A percentile compares a stretch with the other conserved stretches of the same genome.
Evolutionary conservation across 306 rosid species (phyloP).

Genomic region (Lathyrus oleraceus): DNA sequence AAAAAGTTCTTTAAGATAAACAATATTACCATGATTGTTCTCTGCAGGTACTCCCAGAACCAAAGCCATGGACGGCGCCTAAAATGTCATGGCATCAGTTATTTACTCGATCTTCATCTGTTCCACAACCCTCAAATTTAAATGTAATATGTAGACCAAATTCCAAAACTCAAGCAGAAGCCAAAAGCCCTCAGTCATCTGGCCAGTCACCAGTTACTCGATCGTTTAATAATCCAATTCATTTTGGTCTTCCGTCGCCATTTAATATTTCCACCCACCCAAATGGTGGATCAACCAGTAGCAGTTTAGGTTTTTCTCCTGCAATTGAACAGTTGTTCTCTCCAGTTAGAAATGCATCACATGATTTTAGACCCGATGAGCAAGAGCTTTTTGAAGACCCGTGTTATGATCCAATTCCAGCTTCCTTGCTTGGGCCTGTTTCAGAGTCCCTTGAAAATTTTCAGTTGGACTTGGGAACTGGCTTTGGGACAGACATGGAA

Average conservation of each 20-base stretch:
- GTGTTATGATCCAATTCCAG: constrained; percentile 85
- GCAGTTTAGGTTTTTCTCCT: constrained; percentile 86
- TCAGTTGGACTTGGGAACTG: constrained; percentile 71
- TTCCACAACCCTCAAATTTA: constrained; percentile 58
- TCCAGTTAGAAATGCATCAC: constrained; percentile 55
- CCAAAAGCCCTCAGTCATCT: constrained; percentile 55
- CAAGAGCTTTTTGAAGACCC: constrained; percentile 96
- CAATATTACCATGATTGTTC: constrained; percentile 36
- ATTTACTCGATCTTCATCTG: constrained; percentile 76
- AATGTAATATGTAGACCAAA: constrained; percentile 88
- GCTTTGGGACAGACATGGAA: constrained; percentile 59
- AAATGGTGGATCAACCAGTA: constrained; percentile 49
- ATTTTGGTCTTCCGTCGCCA: constrained; percentile 89
- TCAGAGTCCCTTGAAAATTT: constrained; percentile 94
- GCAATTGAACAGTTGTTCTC: constrained; percentile 71
- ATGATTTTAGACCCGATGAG: constrained; percentile 68
- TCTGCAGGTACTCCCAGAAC: constrained; percentile 74
- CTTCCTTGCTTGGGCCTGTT: constrained; percentile 89
- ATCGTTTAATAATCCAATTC: constrained; percentile 79
- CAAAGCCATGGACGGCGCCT: constrained; percentile 65
- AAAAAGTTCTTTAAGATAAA: constrained; percentile 29
- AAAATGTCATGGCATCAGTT: constrained; percentile 96
- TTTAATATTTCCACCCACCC: constrained; percentile 64
- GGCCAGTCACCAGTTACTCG: constrained; percentile 60
- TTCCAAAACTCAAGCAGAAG: constrained; percentile 65